A percentile compares a stretch with the other conserved stretches of the same genome.
Conservation (phyloP, 352 stramenopile species). For the Plasmopara halstedii region DNA sequence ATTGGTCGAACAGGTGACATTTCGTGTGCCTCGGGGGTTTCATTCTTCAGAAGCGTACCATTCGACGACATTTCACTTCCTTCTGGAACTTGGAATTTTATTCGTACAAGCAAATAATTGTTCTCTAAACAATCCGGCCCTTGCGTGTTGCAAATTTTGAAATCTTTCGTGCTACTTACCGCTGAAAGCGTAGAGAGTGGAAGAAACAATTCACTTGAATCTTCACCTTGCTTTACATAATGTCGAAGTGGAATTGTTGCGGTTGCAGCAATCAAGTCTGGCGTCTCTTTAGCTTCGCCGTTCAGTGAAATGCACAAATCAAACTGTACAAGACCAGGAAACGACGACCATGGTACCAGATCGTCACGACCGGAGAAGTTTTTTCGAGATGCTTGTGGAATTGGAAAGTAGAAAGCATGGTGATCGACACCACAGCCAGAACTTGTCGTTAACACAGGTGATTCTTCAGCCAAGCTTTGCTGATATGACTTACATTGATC, state of each 20-base stretch:
- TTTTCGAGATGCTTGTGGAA: slow-evolving; percentile 67
- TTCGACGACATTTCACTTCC: slow-evolving; percentile 11
- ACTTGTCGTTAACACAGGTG: not conserved
- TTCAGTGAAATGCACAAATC: slow-evolving; percentile 67
- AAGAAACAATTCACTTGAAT: slow-evolving; percentile 28
- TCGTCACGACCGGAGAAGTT: slow-evolving; percentile 71
- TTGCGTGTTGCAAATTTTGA: slow-evolving; percentile 1
- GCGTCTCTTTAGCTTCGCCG: slow-evolving; percentile 56
- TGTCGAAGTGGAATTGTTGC: slow-evolving; percentile 43
- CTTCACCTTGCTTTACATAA: slow-evolving; percentile 21
- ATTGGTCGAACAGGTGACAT: slow-evolving; percentile 2
- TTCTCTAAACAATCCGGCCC: slow-evolving; percentile 10
- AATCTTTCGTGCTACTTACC: not conserved
- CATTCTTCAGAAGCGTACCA: slow-evolving; percentile 11
- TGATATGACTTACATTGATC: slow-evolving; percentile 35
- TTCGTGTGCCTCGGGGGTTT: slow-evolving; percentile 8
- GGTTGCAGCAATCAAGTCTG: slow-evolving; percentile 56
- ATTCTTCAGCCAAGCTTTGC: slow-evolving; percentile 5
- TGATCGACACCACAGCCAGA: slow-evolving; percentile 59
- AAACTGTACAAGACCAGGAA: slow-evolving; percentile 64
- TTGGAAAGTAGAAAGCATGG: slow-evolving; percentile 76
- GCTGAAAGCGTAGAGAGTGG: slow-evolving; percentile 30
- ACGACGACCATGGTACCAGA: slow-evolving; percentile 66
- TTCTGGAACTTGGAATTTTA: slow-evolving; percentile 34
- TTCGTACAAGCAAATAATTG: slow-evolving; percentile 48